Conservation (phyloP, 2,329 filamentous ascomycete species). For the Sporothrix phasma region DNA sequence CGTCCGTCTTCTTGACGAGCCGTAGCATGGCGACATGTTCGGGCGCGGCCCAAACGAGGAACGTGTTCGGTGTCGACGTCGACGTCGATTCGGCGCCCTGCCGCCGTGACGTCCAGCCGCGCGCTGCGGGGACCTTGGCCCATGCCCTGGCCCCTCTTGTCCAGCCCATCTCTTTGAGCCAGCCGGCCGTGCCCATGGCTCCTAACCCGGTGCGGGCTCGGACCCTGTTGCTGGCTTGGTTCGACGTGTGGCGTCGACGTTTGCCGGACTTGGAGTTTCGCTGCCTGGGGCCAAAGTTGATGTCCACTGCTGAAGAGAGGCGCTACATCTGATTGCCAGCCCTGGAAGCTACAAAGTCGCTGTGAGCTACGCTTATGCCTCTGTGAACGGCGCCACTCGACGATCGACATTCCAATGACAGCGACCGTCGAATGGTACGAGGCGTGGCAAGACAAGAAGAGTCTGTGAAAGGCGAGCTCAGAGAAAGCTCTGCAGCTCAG, state of each 20-base stretch:
- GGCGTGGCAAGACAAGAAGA: background rate
- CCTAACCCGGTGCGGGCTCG: too few relatives aligned
- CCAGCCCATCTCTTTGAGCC: constrained; percentile 90
- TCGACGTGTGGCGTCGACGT: too few relatives aligned
- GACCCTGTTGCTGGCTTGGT: background rate
- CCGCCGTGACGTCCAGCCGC: constrained; percentile 44
- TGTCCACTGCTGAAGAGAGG: background rate
- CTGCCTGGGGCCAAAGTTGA: too few relatives aligned
- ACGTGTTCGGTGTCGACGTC: constrained; percentile 36
- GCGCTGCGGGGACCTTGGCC: constrained; percentile 75
- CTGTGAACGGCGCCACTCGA: background rate
- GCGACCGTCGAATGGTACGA: too few relatives aligned
- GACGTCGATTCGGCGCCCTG: constrained; percentile 19
- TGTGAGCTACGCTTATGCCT: background rate
- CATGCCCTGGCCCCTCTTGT: constrained; percentile 83
- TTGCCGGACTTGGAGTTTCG: too few relatives aligned
- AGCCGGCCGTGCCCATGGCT: constrained; percentile 83
- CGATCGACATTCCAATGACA: background rate
- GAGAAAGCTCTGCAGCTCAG: background rate
- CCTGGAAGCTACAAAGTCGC: background rate
- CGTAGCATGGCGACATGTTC: constrained; percentile 63
- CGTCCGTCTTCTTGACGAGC: constrained; percentile 55
- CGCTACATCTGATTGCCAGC: background rate
- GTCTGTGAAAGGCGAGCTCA: background rate
- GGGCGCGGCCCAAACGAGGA: constrained; percentile 83